Conservation (phyloP, 2,329 filamentous ascomycete genomes). For the Aspergillus terreus region DNA sequence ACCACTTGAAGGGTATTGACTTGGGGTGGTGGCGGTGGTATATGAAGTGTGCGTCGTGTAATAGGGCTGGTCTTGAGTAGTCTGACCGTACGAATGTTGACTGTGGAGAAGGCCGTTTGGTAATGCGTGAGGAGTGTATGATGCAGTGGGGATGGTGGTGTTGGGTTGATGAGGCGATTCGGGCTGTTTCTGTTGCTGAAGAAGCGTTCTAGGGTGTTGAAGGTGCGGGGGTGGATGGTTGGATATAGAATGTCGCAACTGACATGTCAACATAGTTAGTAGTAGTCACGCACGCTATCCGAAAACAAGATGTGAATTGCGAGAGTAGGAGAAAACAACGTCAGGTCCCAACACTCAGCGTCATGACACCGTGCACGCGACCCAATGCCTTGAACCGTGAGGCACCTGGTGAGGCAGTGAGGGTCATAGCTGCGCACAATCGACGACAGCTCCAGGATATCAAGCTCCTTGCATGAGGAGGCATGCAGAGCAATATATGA, state of each 20-base stretch:
- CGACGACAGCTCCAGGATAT: no score
- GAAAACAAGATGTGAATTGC: no score
- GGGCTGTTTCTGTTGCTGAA: conserved; percentile 41
- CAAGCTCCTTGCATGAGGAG: no score
- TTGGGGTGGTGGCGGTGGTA: conserved; percentile 74
- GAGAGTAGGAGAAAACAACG: no score
- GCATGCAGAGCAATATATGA: no score
- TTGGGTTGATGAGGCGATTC: conserved; percentile 62
- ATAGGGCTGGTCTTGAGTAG: conserved; percentile 64
- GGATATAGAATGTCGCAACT: conserved; percentile 33
- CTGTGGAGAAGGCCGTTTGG: conserved; percentile 47
- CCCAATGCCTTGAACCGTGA: no score
- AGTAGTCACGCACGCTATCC: not conserved
- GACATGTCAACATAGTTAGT: conserved; percentile 8
- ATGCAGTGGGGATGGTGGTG: conserved; percentile 24
- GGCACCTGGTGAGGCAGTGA: no score
- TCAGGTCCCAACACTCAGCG: no score
- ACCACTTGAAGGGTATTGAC: conserved; percentile 86
- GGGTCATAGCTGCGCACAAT: no score
- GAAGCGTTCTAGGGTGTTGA: conserved; percentile 28
- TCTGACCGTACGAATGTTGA: conserved; percentile 62
- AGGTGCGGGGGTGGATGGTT: conserved; percentile 28
- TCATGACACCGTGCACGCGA: no score
- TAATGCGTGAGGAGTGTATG: conserved; percentile 30
- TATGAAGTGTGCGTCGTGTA: conserved; percentile 81